Evolutionary conservation across 441 rosid genomes (phyloP), one percentile per base, ranked within the genome.

Genomic region (Adansonia rubrostipa): DNA sequence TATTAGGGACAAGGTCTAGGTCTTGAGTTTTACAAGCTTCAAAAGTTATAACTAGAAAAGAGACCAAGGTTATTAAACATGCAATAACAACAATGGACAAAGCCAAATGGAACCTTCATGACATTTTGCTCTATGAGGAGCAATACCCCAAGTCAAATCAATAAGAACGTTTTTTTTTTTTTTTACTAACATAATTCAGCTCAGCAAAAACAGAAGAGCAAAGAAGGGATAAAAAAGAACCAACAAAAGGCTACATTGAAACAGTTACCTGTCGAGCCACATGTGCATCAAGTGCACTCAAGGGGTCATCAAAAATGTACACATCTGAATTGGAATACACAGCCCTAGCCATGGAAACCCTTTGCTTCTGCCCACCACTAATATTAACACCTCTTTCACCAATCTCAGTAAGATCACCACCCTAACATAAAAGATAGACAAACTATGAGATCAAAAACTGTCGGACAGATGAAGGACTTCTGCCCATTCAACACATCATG

Each of bases 331-430:
- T 82, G 77, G 99, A 87, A 81, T 93, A 95, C 67, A 93, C 90
- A 58, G 98, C 99, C 88, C 99, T 88, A 54, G 97, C 99, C 99
- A 95, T 90, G 74, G 99, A 95, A 77, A 95, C 98, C 87, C 99
- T 92, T 85, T 95, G 99, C 88, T 95, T 95, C 85, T 93, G 97
- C 81, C 99, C 99, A 78, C 99, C 98, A 73, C 99, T 95, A 78
- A 95, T 93, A 83, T 93, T 95, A 62, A 92, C 99, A 63, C 99
- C 99, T 85, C 99, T 92, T 85, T 95, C 99, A 81, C 94, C 98
- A 87, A 92, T 94, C 92, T 94, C 98, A 0, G 99, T 93, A 54
- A 95, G 91, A 88, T 94, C 97, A 76, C 96, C 96, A 67, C 97
- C 99, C 99, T 96, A 78, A 75, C 71, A 82, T 64, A 70, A 70